phyloP scores from a whole-genome alignment of 2,329 filamentous ascomycete species.

The Plenodomus biglobosus region DNA sequence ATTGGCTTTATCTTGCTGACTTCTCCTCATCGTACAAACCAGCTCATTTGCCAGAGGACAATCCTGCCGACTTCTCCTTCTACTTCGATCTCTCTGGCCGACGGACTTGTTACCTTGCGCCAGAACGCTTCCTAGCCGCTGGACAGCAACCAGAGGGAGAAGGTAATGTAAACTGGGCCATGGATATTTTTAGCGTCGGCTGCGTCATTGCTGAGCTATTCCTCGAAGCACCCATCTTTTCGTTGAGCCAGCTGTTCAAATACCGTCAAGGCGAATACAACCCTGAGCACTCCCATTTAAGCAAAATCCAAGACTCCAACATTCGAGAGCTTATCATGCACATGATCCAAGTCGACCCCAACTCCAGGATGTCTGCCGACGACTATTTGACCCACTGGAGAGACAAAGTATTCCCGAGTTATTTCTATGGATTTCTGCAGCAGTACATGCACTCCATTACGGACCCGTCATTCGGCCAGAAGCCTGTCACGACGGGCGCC shows the following conservation, averaged over 20 bases:
- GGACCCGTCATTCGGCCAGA: conserved; percentile 79
- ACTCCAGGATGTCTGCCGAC: conserved; percentile 88
- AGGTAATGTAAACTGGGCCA: conserved; percentile 78
- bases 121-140: conserved; percentile 81
- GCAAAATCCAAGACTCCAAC: conserved; percentile 83
- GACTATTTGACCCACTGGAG: conserved; percentile 94
- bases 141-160: conserved; percentile 66
- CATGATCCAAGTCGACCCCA: conserved; percentile 94
- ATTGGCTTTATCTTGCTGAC: conserved; percentile 97
- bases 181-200: conserved; percentile 97
- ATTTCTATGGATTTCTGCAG: conserved; percentile 97
- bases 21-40: conserved; percentile 97
- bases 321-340: conserved; percentile 86
- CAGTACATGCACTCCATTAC: conserved; percentile 97
- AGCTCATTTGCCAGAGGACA: conserved; percentile 89
- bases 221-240: conserved; percentile 94
- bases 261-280: conserved; percentile 93
- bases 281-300: conserved; percentile 75
- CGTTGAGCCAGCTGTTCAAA: conserved; percentile 91
- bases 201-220: conserved; percentile 98
- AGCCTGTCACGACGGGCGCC: conserved; percentile 65
- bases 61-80: conserved; percentile 95
- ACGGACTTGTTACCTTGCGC: conserved; percentile 91
- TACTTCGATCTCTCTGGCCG: conserved; percentile 94
- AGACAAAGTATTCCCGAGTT: conserved; percentile 87